phyloP scores from a whole-genome alignment of 75 land plant genomes.

The Larix kaempferi region DNA sequence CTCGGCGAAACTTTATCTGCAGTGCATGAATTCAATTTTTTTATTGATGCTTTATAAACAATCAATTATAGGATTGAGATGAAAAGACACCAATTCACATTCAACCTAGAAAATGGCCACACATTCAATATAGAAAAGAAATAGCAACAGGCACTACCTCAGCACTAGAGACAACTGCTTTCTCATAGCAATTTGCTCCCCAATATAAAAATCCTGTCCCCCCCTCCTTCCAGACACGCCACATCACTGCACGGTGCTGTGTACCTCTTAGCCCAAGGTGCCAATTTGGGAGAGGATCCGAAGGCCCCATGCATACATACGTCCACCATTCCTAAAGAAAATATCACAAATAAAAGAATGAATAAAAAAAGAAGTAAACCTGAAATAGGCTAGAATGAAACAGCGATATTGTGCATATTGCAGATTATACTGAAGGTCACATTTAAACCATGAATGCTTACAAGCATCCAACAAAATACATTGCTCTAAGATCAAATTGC shows the following conservation, averaged over 20 bases:
- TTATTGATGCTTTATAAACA: too few relatives aligned
- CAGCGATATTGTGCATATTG: neutral
- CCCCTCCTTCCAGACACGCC: constrained; percentile 99
- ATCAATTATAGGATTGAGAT: neutral
- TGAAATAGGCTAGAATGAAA: neutral
- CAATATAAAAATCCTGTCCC: constrained; percentile 96
- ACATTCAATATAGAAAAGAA: neutral
- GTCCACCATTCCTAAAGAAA: constrained; percentile 97
- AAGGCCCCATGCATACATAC: constrained; percentile 98
- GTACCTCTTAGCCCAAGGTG: constrained; percentile 98
- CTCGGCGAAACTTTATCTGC: constrained; percentile 91
- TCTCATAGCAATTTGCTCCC: constrained; percentile 99
- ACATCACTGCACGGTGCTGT: constrained; percentile 97
- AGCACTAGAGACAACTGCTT: constrained; percentile 68
- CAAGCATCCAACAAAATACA: neutral
- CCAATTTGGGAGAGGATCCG: constrained; percentile 99
- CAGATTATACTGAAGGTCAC: neutral
- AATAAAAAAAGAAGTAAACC: neutral
- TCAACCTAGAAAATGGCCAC: neutral
- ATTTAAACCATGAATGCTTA: neutral
- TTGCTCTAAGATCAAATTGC: too few relatives aligned
- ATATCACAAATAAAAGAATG: neutral
- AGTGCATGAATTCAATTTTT: neutral
- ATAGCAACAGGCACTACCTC: constrained; percentile 49
- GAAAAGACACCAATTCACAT: neutral